A percentile compares a stretch with the other conserved stretches of the same genome.
Evolutionary conservation across 1,139 yeast species (phyloP).

Genomic region (Geotrichum candidum): DNA sequence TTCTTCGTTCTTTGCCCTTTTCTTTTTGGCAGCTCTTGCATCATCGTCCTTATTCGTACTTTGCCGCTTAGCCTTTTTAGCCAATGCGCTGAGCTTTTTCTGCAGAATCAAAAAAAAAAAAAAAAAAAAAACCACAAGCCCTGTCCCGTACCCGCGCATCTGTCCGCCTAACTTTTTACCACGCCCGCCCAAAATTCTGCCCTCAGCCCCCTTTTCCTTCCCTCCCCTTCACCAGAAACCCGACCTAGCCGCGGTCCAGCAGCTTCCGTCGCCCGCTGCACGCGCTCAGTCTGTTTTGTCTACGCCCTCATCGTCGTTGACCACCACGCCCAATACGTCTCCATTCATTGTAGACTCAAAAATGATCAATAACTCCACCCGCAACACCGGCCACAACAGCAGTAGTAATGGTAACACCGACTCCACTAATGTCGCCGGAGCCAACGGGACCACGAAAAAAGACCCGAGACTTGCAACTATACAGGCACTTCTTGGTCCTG

Average conservation of each 20-base stretch:
- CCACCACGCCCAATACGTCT: not conserved
- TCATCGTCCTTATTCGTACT: not conserved
- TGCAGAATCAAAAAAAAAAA: no score
- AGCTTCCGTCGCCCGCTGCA: not conserved
- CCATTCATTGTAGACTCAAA: not conserved
- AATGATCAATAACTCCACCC: not conserved
- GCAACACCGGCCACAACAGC: not conserved
- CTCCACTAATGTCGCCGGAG: not conserved
- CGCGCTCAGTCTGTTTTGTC: not conserved
- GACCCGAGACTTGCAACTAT: constrained; percentile 4
- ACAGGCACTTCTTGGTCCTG: constrained; percentile 46
- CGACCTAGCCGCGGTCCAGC: not conserved
- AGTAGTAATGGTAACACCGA: not conserved
- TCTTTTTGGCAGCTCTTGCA: not conserved
- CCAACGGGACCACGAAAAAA: not conserved
- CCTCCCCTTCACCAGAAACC: not conserved
- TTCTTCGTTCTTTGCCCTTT: not conserved
- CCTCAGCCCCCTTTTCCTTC: not conserved
- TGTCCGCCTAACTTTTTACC: not conserved
- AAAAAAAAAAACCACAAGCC: no score
- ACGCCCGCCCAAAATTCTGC: not conserved
- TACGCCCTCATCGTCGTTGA: not conserved
- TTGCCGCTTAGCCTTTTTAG: not conserved
- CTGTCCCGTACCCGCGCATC: not conserved
- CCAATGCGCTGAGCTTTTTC: not conserved